Percentiles rank a stretch among this genome's conserved stretches.
Evolutionary conservation across 2,329 filamentous ascomycete species (phyloP).

Genomic region (Myriosclerotinia scirpicola): DNA sequence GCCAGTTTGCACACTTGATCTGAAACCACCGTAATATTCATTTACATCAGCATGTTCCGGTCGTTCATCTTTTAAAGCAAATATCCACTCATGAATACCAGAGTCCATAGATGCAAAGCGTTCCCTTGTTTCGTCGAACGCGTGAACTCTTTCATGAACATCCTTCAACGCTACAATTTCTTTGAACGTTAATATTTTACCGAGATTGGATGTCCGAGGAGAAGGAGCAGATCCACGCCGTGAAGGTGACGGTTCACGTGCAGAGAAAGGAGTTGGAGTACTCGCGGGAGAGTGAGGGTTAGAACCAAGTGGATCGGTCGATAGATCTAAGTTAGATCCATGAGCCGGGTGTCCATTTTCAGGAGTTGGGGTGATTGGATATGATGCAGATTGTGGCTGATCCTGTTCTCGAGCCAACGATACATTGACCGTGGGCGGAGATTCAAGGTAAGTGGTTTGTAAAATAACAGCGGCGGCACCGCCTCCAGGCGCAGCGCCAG

Average conservation of each 20-base stretch:
- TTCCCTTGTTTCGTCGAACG: constrained; percentile 69
- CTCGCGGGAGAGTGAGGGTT: constrained; percentile 20
- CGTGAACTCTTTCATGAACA: constrained; percentile 66
- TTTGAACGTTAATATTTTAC: constrained; percentile 52
- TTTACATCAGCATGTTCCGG: constrained; percentile 50
- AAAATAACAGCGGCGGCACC: constrained; percentile 18
- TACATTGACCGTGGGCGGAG: constrained; percentile 32
- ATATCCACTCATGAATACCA: constrained; percentile 65
- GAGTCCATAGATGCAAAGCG: constrained; percentile 72
- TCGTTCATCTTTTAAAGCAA: constrained; percentile 47
- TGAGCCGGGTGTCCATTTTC: constrained; percentile 45
- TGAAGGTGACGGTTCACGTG: constrained; percentile 26
- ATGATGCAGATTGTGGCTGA: constrained; percentile 40
- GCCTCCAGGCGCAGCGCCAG: constrained; percentile 26
- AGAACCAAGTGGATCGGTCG: constrained; percentile 13
- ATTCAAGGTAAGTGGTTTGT: neutral
- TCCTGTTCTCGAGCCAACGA: constrained; percentile 51
- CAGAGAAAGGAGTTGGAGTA: constrained; percentile 19
- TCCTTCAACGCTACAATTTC: constrained; percentile 73
- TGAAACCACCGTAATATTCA: constrained; percentile 28
- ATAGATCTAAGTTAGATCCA: constrained; percentile 30
- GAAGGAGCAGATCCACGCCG: constrained; percentile 26
- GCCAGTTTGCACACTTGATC: constrained; percentile 26
- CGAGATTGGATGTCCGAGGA: constrained; percentile 15
- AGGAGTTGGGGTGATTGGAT: constrained; percentile 34